These are phyloP conservation scores for Chlorella sp. DNA, from an alignment of 139 green algal genomes.

Conservation along the genomic window DNA sequence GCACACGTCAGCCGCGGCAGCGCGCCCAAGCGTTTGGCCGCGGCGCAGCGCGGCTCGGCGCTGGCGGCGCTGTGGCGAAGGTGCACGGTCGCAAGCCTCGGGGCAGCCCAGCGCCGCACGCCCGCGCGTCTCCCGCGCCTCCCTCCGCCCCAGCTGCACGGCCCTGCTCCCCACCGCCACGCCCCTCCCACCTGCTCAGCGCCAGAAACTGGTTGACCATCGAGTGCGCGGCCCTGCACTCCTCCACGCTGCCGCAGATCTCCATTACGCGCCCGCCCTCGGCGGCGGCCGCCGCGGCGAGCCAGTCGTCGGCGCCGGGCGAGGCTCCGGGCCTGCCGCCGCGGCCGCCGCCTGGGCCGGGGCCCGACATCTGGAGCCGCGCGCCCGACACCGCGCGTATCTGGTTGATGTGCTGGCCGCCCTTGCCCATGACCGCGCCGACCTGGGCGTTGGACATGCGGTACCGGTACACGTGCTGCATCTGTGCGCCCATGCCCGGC, in stretches of 20 bases:
- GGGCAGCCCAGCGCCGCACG: no score
- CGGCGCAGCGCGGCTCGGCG: no score
- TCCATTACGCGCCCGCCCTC: constrained; percentile 28
- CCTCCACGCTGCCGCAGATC: constrained; percentile 23
- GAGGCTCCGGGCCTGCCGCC: not conserved
- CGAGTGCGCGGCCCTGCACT: constrained; percentile 34
- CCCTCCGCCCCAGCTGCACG: no score
- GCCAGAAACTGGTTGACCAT: constrained; percentile 43
- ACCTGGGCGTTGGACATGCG: constrained; percentile 33
- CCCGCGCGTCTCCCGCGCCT: no score
- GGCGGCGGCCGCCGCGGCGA: not conserved
- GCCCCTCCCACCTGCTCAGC: constrained; percentile 5
- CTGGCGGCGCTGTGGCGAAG: no score
- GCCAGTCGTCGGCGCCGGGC: not conserved
- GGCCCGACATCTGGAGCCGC: constrained; percentile 29
- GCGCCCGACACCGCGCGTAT: constrained; percentile 35
- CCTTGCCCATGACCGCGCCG: constrained; percentile 45
- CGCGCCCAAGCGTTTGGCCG: no score
- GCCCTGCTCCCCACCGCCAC: no score
- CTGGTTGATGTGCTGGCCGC: constrained; percentile 38
- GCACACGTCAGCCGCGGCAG: no score
- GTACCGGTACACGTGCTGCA: constrained; percentile 16
- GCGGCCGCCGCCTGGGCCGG: not conserved
- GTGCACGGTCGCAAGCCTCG: no score
- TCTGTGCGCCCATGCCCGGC: not conserved